Evolutionary conservation across 164 flowering plant species (phyloP), one percentile per base, ranked within the genome.

Genomic region (Berberis thunbergii): DNA sequence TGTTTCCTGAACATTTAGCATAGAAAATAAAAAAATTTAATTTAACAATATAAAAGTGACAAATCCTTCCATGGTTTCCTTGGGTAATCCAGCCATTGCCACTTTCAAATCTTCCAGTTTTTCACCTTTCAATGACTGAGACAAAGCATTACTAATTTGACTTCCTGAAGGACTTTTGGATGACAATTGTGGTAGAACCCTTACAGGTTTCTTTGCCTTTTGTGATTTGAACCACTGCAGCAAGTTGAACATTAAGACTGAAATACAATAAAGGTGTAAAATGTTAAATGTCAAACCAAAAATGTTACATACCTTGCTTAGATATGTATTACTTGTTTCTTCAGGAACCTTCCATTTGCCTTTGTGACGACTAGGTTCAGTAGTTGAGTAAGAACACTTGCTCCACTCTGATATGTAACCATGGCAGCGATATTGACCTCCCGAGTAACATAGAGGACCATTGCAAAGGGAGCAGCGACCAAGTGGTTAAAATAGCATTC

Each of bases 401-500:
- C 88, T 86, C 99, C 99, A 95, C 62, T 74, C 96, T 3, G 97
- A 83, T n/a, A 82, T 61, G 77, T 84, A 88, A 6, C 99, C 99
- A 71, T 75, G 78, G 74, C 99, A 95, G 26, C 79, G 74, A 57
- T 87, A 95, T 75, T 72, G 66, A 65, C 87, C 83, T 65, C 90
- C 88, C 70, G 91, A 87, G 69, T 83, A 91, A 64, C 66, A 73
- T 54, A 89, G 79, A 65, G 67, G 69, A 59, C 97, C 86, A 74
- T 87, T 76, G 74, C 99, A 95, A 26, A 82, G 44, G 42, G 91
- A 89, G 72, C 99, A 95, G 65, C 63, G 72, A 43, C 67, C 79
- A 65, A 88, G 94, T 63, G 90, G 84, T 77, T 97, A 97, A 80
- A 95, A 95, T 61, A 86, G 76, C 97, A 95, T 95, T 42, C 96